Evolutionary conservation across 2,329 filamentous ascomycete species (phyloP), one percentile per base, ranked within the genome.

Genomic region (Fusarium sp.): DNA sequence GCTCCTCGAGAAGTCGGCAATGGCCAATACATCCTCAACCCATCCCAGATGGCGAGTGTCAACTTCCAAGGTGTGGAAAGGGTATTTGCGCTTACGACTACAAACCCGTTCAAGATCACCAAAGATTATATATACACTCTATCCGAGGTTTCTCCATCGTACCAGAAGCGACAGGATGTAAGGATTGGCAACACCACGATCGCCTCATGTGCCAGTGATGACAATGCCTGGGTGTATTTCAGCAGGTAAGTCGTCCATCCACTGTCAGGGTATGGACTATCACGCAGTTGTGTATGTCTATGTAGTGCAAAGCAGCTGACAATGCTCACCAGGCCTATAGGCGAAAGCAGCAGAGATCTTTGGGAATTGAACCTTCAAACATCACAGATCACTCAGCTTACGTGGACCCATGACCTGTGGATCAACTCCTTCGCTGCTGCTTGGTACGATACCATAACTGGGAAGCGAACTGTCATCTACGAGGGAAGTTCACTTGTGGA

Each of bases 81-180:
- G 7, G 16, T 53, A 1, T 37, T 53, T 44, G 8, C 47, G 1
- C 39, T 59, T 0, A 59, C 56, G 3, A 59, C 47, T 5, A 23
- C 15, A 5, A 44, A 53, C 3, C 56, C 56, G 0, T 59, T 59
- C 11, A 59, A 53, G 9, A 37, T 59, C 10, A 59, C 37, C n/a
- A 8, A 3, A 1, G 1, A 43, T 6, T 44, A 59, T 7, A 1
- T 1, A 1, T 15, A 52, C 2, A 52, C 3, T 11, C 0, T 58
- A 0, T 43, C 47, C 0, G 56, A 59, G 7, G 10, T 59, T 12
- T 59, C 56, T 3, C 12, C 10, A 2, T 59, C 36, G 0, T 13
- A n/a, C 15, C 31, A 28, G n/a, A 50, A 9, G 1, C 0, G 0
- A 1, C 7, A 1, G 2, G 0, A 0, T 0, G 12, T 59, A 7